Evolutionary conservation across 441 rosid genomes (phyloP), one percentile per base, ranked within the genome.

Genomic region (Brassica hybrid): DNA sequence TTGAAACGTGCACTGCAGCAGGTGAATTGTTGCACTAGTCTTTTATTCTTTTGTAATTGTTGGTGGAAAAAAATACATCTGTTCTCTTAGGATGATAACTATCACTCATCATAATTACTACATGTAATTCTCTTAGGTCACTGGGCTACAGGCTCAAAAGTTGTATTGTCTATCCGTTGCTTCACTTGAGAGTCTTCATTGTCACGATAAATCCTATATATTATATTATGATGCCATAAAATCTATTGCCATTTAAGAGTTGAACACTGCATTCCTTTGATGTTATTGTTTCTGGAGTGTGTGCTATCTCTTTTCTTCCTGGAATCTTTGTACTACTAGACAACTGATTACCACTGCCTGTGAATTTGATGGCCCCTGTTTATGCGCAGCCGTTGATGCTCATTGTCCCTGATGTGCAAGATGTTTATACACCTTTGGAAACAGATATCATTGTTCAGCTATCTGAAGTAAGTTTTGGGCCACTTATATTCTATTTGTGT

Each of bases 331-430:
- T 50, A 16, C 65, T 60, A 60, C 18, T 60, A 25, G 56, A 69
- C 56, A 57, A 65, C 30, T 77, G 72, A 67, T 66, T 72, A 67
- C 48, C 5, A 71, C 78, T 61, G 58, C 64, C 5, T 80, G 27
- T 71, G 80, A 71, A 79, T 75, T 75, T 78, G 59, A 66, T 50
- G 45, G 74, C 67, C 43, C 38, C 48, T 21, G 5, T 71, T 62
- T 73, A 54, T 79, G 67, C 84, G 88, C 94, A 94, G 98, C 94
- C 98, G 4, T 64, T 91, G 83, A 93, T 93, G 98, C 92, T 93
- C 50, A 87, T 93, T 71, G 94, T 93, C 76, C 96, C 96, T 38
- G 96, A 93, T 76, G 80, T 89, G 66, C 86, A 89, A 87, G 98
- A 93, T 85, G 98, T 93, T 50, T 93, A 93, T 66, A 89, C 93